Conservation (phyloP, 2,329 filamentous ascomycete species). For the Rugonectria rugulosa region DNA sequence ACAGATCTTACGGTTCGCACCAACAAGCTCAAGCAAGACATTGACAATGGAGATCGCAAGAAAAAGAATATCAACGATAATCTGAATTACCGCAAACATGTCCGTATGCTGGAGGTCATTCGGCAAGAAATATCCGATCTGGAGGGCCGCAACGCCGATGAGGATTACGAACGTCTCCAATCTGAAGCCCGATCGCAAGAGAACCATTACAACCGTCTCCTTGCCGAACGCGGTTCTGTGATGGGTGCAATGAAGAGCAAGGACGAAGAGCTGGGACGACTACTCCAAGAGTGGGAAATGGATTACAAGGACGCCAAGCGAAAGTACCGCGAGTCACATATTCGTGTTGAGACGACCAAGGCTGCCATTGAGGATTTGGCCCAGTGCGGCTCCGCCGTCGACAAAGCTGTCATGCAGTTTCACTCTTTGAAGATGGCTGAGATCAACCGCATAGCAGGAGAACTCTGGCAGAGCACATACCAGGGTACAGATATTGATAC, state of each 20-base stretch:
- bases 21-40: slow-evolving; percentile 79
- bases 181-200: slow-evolving; percentile 74
- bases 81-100: slow-evolving; percentile 80
- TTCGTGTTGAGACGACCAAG: slow-evolving; percentile 90
- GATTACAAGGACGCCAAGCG: slow-evolving; percentile 84
- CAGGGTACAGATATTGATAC: slow-evolving; percentile 97
- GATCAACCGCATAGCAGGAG: slow-evolving; percentile 92
- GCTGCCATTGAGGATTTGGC: slow-evolving; percentile 90
- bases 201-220: slow-evolving; percentile 70
- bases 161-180: slow-evolving; percentile 79
- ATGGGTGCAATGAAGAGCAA: slow-evolving; percentile 84
- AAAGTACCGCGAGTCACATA: slow-evolving; percentile 86
- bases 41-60: slow-evolving; percentile 80
- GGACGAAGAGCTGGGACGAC: slow-evolving; percentile 77
- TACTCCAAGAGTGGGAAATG: slow-evolving; percentile 81
- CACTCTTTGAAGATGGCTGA: slow-evolving; percentile 98
- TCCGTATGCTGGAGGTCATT: slow-evolving; percentile 72
- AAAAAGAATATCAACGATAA: slow-evolving; percentile 92
- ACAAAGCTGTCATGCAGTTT: slow-evolving; percentile 97
- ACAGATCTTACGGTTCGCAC: slow-evolving; percentile 71
- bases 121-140: slow-evolving; percentile 75
- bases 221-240: slow-evolving; percentile 76
- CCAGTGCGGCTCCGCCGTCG: slow-evolving; percentile 82
- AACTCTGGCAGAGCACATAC: slow-evolving; percentile 97
- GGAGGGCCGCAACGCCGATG: slow-evolving; percentile 79